A percentile compares a stretch with the other conserved stretches of the same genome.
Evolutionary conservation across 805 yeast genomes (phyloP).

Genomic region (Lipomyces mesembrius): DNA sequence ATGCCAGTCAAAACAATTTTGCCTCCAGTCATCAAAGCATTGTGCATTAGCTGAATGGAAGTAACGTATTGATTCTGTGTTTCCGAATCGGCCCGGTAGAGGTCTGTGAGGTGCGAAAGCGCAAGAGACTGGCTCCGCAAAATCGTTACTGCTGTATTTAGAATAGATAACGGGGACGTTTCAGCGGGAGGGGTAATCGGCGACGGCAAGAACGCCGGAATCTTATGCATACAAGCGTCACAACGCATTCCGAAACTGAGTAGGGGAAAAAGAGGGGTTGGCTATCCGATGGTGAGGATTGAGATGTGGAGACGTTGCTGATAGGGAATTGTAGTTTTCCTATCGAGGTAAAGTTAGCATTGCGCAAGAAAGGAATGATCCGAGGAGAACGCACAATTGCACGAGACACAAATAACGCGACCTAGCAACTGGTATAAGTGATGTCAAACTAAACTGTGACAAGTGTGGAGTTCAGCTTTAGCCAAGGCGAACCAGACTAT

Average conservation of each 20-base stretch:
- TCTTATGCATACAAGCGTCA: slow-evolving; percentile 8
- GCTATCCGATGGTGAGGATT: too few species aligned
- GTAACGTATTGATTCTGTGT: slow-evolving; percentile 42
- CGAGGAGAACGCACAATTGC: neutral
- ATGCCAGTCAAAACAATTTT: slow-evolving; percentile 80
- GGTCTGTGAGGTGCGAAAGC: slow-evolving; percentile 42
- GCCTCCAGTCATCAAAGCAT: slow-evolving; percentile 56
- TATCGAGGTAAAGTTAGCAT: neutral
- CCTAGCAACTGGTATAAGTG: neutral
- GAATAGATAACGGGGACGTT: slow-evolving; percentile 57
- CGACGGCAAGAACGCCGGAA: neutral
- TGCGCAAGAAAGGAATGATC: neutral
- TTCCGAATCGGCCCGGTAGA: slow-evolving; percentile 39
- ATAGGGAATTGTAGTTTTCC: neutral
- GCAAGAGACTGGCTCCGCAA: slow-evolving; percentile 48
- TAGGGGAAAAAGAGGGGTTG: too few species aligned
- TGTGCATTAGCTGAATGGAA: slow-evolving; percentile 46
- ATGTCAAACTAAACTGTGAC: neutral
- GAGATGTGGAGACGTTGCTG: too few species aligned
- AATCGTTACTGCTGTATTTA: slow-evolving; percentile 48
- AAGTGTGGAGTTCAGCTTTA: neutral
- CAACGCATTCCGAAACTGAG: slow-evolving; percentile 12
- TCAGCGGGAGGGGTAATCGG: slow-evolving; percentile 54
- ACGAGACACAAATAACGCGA: neutral
- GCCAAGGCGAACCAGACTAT: neutral